Evolutionary conservation across 2,329 filamentous ascomycete species (phyloP).

Genomic region (Corynespora cassiicola): DNA sequence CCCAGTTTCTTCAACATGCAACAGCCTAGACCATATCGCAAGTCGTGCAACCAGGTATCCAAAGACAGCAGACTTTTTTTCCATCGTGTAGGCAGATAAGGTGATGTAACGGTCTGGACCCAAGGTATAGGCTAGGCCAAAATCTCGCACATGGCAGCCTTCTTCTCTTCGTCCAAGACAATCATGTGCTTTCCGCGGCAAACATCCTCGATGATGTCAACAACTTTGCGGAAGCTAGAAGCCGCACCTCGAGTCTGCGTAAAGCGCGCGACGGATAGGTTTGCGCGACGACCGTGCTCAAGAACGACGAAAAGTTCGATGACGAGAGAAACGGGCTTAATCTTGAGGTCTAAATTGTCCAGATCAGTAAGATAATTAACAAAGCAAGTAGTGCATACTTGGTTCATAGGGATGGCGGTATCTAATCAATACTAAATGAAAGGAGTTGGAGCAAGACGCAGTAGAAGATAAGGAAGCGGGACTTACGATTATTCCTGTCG

Average conservation of each 20-base stretch:
- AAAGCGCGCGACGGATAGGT: slow-evolving; percentile 81
- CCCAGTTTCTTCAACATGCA: not conserved
- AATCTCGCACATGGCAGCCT: slow-evolving; percentile 52
- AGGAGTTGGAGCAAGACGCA: too few species aligned
- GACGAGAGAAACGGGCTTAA: slow-evolving; percentile 89
- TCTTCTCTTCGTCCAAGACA: slow-evolving; percentile 63
- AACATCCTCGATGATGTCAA: slow-evolving; percentile 75
- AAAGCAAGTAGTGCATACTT: too few species aligned
- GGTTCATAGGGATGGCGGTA: too few species aligned
- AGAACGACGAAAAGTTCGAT: slow-evolving; percentile 88
- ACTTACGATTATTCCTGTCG: slow-evolving; percentile 78
- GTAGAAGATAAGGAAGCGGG: slow-evolving; percentile 9
- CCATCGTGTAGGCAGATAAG: too few species aligned
- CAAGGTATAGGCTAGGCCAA: slow-evolving; percentile 31
- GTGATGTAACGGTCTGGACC: too few species aligned
- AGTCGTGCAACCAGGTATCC: too few species aligned
- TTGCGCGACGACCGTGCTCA: slow-evolving; percentile 78
- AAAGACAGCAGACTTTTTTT: too few species aligned
- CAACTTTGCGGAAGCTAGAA: slow-evolving; percentile 83
- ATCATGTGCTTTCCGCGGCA: slow-evolving; percentile 71
- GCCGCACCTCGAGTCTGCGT: slow-evolving; percentile 92
- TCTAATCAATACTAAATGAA: too few species aligned
- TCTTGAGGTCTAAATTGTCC: slow-evolving; percentile 77
- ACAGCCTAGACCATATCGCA: not conserved
- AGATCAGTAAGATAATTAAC: too few species aligned